Evolutionary conservation across 148 eudicot genomes (phyloP).

Genomic region (Dysphania ambrosioides): DNA sequence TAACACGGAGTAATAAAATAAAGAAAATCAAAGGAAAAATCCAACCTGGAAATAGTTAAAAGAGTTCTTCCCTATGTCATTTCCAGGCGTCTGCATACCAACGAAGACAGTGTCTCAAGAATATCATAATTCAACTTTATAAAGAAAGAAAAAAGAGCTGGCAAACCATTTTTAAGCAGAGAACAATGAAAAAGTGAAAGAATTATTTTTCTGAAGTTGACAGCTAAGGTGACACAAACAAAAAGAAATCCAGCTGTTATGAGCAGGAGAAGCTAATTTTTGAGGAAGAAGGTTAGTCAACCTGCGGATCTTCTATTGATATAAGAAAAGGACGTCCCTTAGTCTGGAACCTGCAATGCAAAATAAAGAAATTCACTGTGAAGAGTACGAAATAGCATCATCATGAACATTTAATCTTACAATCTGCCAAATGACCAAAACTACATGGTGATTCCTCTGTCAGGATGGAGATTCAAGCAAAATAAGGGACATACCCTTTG

Average conservation of each 20-base stretch:
- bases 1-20: too few relatives aligned
- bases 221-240: not conserved
- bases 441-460: not conserved
- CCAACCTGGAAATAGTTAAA: slow-evolving; percentile 86
- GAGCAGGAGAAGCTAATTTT: slow-evolving; percentile 8
- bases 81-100: slow-evolving; percentile 72
- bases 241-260: not conserved
- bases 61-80: slow-evolving; percentile 94
- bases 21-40: not conserved
- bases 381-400: not conserved
- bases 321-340: slow-evolving; percentile 58
- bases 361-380: slow-evolving; percentile 1
- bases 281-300: slow-evolving; percentile 22
- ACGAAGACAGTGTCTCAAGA: slow-evolving; percentile 9
- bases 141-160: not conserved
- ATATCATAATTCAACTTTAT: not conserved
- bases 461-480: not conserved
- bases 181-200: not conserved
- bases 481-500: slow-evolving; percentile 60
- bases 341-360: slow-evolving; percentile 48
- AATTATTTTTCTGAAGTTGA: too few relatives aligned
- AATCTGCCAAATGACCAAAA: not conserved
- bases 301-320: slow-evolving; percentile 95
- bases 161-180: slow-evolving; percentile 2
- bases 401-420: slow-evolving; percentile 1